Base-by-base conservation (phyloP, 2,329 filamentous ascomycete genomes). In the Pseudocercospora crystallina region DNA sequence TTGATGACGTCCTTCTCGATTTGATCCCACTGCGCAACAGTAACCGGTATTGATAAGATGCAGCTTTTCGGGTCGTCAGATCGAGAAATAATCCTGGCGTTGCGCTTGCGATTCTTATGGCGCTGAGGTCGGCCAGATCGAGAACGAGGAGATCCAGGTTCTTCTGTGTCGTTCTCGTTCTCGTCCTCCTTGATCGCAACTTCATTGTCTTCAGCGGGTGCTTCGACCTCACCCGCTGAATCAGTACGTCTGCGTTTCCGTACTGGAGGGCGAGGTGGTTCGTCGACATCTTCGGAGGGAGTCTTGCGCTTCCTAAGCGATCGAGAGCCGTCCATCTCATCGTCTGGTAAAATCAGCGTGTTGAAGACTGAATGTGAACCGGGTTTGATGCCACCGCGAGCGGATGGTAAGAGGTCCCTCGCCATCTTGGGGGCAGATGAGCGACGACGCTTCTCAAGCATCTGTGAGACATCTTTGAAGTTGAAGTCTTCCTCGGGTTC, bases 261-360 rank as follows among this genome's bases (percentile, higher is more conserved):
- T 15, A 64, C 69, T 9, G 57, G 47, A 47, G 66, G 63, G 46
- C 71, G 64, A 36, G 63, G 60, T 12, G 73, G 46, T 20, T 67
- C 63, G 11, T 69, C 70, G 12, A 75, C 74, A 59, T 86, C 78
- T 56, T 89, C 76, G 50, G 83, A 80, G 2, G 87, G 86, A 1
- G 89, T 90, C 13, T 89, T 85, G 69, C 92, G 95, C 47, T 91
- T 83, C 53, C 91, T 81, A 53, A 95, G 74, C 30, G 87, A 81
- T 46, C 90, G 85, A 8, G 89, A 85, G 39, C 86, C 87, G 69
- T 92, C 87, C 73, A 86, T 77, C 7, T 85, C 79, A 62, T 90
- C 86, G 55, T 87, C 86, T 46, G 87, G 82, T 47, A 87, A 76
- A 33, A 87, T 84, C 9, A 87, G 73, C 49, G 84, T 84, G 59